Percentiles rank a stretch among this genome's conserved stretches.
phyloP scores from a whole-genome alignment of 495 filamentous ascomycete species.

The Xylaria longipes region DNA sequence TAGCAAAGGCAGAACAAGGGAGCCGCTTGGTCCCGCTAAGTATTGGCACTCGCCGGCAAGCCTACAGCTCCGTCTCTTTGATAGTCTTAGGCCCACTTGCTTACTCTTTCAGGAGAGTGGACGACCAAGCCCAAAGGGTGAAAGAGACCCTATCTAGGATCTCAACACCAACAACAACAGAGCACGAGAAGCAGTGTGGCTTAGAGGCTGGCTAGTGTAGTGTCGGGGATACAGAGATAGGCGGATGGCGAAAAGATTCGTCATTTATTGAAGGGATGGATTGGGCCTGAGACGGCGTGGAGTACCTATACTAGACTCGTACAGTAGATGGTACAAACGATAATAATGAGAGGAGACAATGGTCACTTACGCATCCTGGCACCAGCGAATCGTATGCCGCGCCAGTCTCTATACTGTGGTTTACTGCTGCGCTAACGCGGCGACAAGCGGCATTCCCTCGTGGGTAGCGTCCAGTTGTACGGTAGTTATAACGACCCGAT shows the following conservation, averaged over 20 bases:
- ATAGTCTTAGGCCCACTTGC: neutral
- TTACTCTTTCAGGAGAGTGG: neutral
- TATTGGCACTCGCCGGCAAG: neutral
- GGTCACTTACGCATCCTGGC: conserved; percentile 21
- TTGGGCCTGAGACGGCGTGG: neutral
- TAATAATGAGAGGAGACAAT: neutral
- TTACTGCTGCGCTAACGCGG: conserved; percentile 1
- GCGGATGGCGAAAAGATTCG: neutral
- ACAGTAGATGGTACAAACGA: neutral
- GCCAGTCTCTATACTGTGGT: neutral
- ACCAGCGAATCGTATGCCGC: conserved; percentile 1
- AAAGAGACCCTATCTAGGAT: neutral
- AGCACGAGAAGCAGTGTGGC: neutral
- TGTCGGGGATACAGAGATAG: neutral
- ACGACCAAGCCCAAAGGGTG: neutral
- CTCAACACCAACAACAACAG: neutral
- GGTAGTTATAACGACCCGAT: neutral
- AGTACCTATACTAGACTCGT: neutral
- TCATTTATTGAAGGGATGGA: neutral
- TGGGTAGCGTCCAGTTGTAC: neutral
- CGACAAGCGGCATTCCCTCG: neutral
- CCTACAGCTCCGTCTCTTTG: no score
- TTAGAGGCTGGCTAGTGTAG: conserved; percentile 4
- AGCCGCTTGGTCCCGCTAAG: neutral
- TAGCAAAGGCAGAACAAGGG: no score